A percentile compares a stretch with the other conserved stretches of the same genome.
Conservation (phyloP, 1,139 yeast genomes). For the Saccharomyces hybrid region DNA sequence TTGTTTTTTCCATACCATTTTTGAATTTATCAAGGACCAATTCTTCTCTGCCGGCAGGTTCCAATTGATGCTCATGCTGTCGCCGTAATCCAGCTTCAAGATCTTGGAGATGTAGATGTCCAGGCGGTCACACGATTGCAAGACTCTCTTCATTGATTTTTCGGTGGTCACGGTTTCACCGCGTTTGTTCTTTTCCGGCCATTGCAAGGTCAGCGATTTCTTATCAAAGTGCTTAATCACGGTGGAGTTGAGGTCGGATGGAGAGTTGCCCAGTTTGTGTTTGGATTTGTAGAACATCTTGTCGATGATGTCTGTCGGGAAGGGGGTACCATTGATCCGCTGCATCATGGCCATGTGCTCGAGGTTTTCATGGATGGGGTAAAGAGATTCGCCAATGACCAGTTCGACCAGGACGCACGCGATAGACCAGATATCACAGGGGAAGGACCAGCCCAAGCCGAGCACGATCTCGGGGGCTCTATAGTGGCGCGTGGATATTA, state of each 20-base stretch:
- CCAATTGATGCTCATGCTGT: slow-evolving; percentile 27
- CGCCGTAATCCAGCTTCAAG: slow-evolving; percentile 24
- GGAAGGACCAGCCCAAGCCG: slow-evolving; percentile 86
- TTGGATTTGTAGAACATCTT: slow-evolving; percentile 30
- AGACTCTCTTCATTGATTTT: slow-evolving; percentile 28
- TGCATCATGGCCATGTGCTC: slow-evolving; percentile 97
- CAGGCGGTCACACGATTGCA: slow-evolving; percentile 26
- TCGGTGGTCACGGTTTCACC: slow-evolving; percentile 26
- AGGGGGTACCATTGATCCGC: slow-evolving; percentile 41
- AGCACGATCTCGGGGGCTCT: slow-evolving; percentile 94
- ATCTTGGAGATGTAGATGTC: slow-evolving; percentile 26
- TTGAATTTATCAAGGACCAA: slow-evolving; percentile 24
- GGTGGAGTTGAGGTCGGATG: slow-evolving; percentile 28
- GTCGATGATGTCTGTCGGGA: slow-evolving; percentile 28
- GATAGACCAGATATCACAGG: slow-evolving; percentile 94
- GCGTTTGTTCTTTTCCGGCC: slow-evolving; percentile 30
- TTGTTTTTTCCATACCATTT: slow-evolving; percentile 13
- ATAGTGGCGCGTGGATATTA: slow-evolving; percentile 92
- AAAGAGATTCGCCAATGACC: slow-evolving; percentile 90
- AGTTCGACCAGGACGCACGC: slow-evolving; percentile 91
- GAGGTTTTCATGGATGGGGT: slow-evolving; percentile 87
- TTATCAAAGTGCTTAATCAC: slow-evolving; percentile 30
- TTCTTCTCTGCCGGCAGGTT: slow-evolving; percentile 28
- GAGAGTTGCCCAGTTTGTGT: slow-evolving; percentile 28
- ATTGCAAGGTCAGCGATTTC: slow-evolving; percentile 17